Evolutionary conservation across 768 basidiomycete genomes (phyloP).

Genomic region (Candolleomyces eurysporus): DNA sequence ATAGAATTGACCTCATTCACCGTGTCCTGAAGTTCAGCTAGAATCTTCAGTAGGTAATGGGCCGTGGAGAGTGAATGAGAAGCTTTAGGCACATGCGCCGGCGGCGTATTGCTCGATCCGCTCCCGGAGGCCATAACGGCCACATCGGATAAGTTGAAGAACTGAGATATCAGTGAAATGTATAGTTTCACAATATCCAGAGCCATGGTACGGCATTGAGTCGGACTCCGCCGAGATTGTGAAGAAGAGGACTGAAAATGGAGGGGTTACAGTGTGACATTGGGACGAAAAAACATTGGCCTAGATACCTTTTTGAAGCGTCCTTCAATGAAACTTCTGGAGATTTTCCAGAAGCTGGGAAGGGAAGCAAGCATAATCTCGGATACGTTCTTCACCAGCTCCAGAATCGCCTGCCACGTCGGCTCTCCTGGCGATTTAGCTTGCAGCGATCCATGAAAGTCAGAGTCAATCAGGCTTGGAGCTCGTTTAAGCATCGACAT

Average conservation of each 20-base stretch:
- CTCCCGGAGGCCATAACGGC: slow-evolving; percentile 58
- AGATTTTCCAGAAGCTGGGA: slow-evolving; percentile 93
- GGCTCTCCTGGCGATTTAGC: slow-evolving; percentile 71
- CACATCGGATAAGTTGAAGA: slow-evolving; percentile 74
- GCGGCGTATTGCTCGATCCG: slow-evolving; percentile 36
- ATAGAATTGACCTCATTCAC: slow-evolving; percentile 76
- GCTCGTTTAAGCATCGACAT: slow-evolving; percentile 14
- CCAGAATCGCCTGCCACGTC: slow-evolving; percentile 77
- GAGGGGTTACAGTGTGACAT: slow-evolving; percentile 1
- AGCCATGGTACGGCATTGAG: slow-evolving; percentile 85
- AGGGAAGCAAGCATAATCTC: slow-evolving; percentile 82
- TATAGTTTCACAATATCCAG: slow-evolving; percentile 85
- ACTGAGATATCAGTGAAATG: slow-evolving; percentile 79
- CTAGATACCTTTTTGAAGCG: slow-evolving; percentile 79
- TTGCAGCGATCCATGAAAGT: slow-evolving; percentile 24
- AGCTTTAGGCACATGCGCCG: slow-evolving; percentile 63
- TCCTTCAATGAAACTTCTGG: slow-evolving; percentile 88
- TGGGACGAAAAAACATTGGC: slow-evolving; percentile 1
- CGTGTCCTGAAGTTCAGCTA: slow-evolving; percentile 85
- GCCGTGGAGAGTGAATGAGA: slow-evolving; percentile 83
- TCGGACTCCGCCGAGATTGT: slow-evolving; percentile 71
- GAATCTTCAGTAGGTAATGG: slow-evolving; percentile 75
- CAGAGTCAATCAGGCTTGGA: neutral
- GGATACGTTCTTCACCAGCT: slow-evolving; percentile 83
- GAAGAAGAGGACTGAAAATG: slow-evolving; percentile 31